These are phyloP conservation scores for Sphaerostilbella broomeana DNA, from an alignment of 2,329 filamentous ascomycete genomes.

Conservation along the genomic window DNA sequence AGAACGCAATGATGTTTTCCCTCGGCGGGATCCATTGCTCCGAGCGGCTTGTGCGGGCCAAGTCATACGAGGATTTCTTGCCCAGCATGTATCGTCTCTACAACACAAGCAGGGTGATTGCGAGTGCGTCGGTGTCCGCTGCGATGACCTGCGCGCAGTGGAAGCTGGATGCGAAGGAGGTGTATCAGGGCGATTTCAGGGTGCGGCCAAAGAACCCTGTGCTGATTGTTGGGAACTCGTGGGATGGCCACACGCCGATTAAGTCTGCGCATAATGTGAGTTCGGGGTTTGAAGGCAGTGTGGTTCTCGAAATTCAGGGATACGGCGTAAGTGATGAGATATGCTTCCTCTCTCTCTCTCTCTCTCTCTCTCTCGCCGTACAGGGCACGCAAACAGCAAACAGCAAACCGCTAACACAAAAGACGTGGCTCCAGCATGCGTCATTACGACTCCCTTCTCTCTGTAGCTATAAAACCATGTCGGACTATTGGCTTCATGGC, in stretches of 20 bases:
- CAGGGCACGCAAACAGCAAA: too few relatives aligned
- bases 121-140: neutral
- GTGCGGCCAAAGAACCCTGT: conserved; percentile 28
- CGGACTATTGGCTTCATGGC: too few relatives aligned
- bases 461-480: too few relatives aligned
- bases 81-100: neutral
- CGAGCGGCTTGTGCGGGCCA: too few relatives aligned
- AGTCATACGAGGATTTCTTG: too few relatives aligned
- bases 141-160: neutral
- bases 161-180: conserved; percentile 26
- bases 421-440: too few relatives aligned
- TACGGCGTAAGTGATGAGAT: conserved; percentile 34
- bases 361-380: neutral
- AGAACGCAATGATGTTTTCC: too few relatives aligned
- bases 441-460: too few relatives aligned
- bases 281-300: conserved; percentile 33
- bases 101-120: neutral
- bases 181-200: conserved; percentile 27
- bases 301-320: conserved; percentile 30
- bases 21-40: too few relatives aligned
- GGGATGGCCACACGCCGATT: conserved; percentile 32
- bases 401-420: too few relatives aligned
- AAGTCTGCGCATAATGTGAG: conserved; percentile 17
- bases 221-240: conserved; percentile 32
- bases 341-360: conserved; percentile 37